Base-by-base conservation (phyloP, 1,284 basidiomycete genomes). In the Marasmius fiardii region DNA sequence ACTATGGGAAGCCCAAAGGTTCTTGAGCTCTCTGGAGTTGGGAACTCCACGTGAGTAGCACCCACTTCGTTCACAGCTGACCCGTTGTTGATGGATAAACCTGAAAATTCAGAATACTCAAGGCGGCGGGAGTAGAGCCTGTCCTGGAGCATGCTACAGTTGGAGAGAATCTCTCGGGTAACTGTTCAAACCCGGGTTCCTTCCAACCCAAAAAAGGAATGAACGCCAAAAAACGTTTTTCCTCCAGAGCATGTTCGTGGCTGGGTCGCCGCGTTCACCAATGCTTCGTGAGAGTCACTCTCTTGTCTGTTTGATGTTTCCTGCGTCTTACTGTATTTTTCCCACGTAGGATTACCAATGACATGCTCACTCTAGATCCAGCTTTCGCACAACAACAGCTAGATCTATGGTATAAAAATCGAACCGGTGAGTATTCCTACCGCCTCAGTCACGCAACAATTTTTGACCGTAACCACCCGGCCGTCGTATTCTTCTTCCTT, bases 1-100 rank as follows among this genome's bases (percentile, higher is more conserved):
- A 61, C 66, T 16, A 65, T 69, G 52, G 65, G 68, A 0, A 68
- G 64, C 21, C 68, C 69, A 4, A 67, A 68, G 55, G 49, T 72
- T 21, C 60, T 69, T 33, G 67, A 69, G 49, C 53, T 65, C 16
- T 68, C 66, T n/a, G 68, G 68, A 6, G 63, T 70, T n/a, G 68
- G 68, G 1, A 69, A 68, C 53, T 43, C 59, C 20, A 68, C 62
- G 68, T 67, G 51, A 20, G 63, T 60, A 18, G n/a, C n/a, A n/a
- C n/a, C 4, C 21, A n/a, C n/a, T 7, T 50, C 21, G 12, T 20
- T 18, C 23, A 16, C 23, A 35, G 20, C 12, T 16, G 21, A n/a
- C 6, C 20, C 24, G 31, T 16, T 3, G 24, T 55, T n/a, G n/a
- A 6, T 33, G 7, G 26, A 31, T 21, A 3, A 37, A 12, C n/a